Evolutionary conservation across 1,139 yeast genomes (phyloP), one percentile per base, ranked within the genome.

Genomic region (Suhomyces coccinellae): DNA sequence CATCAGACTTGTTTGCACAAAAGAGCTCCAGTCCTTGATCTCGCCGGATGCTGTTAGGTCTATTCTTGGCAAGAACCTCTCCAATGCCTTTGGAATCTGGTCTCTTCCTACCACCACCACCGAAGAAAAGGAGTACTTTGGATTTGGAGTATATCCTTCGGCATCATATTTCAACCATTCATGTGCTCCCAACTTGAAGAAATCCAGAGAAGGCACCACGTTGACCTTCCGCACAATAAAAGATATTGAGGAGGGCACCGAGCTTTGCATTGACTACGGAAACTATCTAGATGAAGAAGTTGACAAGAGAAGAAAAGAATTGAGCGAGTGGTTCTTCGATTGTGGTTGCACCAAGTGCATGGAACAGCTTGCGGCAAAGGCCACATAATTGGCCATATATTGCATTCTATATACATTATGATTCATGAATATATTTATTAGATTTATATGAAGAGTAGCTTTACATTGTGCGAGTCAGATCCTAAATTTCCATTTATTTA

Each of bases 81-180:
- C 87, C n/a, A 85, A 85, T 57, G 85, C 90, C 0, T 85, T 85
- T 63, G 90, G 90, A 0, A 80, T 83, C 15, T 83, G 91, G 88
- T 82, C 85, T 37, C 55, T 61, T 3, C 53, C 63, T 3, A 56
- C 62, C 1, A 54, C 58, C 38, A 58, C 69, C 51, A 53, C 65
- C 12, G 78, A 69, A 40, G 82, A 80, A 38, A 73, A 77, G 46
- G 91, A 85, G 56, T 83, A 79, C 54, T 70, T 83, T 42, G 91
- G 91, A 0, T 82, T 81, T 52, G 77, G 80, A n/a, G 73, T 85
- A 2, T 82, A 73, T 49, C 87, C 90, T 0, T 73, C 78, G 15
- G 88, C 86, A 0, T 84, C 90, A 1, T 84, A 71, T 55, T 85
- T 85, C 69, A 85, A 85, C 55, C 90, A 85, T 58, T 80, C 85